phyloP scores from a whole-genome alignment of 1,284 basidiomycete species.

The Rhodotorula glutinis region DNA sequence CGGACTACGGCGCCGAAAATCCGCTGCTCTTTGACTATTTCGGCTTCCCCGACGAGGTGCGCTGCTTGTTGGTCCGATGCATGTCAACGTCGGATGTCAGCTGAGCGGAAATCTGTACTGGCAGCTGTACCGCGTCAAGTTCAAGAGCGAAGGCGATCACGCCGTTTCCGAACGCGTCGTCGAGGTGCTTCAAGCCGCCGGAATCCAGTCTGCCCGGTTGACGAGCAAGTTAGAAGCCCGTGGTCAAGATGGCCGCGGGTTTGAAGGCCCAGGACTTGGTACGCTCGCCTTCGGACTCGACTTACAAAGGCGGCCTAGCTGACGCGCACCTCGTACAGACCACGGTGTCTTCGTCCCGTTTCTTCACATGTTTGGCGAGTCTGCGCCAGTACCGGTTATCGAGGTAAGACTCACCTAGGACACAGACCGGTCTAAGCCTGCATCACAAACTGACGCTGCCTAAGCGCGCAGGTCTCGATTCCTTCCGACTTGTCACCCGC shows the following conservation, averaged over 20 bases:
- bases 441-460: background rate
- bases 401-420: conserved; percentile 44
- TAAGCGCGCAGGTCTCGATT: conserved; percentile 59
- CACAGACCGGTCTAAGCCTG: too few species aligned
- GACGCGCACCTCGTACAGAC: conserved; percentile 30
- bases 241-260: conserved; percentile 66
- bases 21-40: conserved; percentile 62
- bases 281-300: background rate
- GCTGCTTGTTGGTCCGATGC: background rate
- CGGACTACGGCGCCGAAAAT: conserved; percentile 68
- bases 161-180: conserved; percentile 60
- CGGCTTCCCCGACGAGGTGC: conserved; percentile 54
- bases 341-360: conserved; percentile 65
- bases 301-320: too few species aligned
- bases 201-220: conserved; percentile 56
- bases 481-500: conserved; percentile 61
- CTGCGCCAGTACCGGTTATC: conserved; percentile 39
- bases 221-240: conserved; percentile 57
- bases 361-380: conserved; percentile 68
- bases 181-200: conserved; percentile 61
- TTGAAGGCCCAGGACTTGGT: conserved; percentile 55
- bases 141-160: conserved; percentile 63
- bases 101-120: too few species aligned
- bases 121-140: conserved; percentile 61
- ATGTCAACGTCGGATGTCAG: background rate